Conservation (phyloP, 2,329 filamentous ascomycete genomes). For the Tympanopsis confertula region DNA sequence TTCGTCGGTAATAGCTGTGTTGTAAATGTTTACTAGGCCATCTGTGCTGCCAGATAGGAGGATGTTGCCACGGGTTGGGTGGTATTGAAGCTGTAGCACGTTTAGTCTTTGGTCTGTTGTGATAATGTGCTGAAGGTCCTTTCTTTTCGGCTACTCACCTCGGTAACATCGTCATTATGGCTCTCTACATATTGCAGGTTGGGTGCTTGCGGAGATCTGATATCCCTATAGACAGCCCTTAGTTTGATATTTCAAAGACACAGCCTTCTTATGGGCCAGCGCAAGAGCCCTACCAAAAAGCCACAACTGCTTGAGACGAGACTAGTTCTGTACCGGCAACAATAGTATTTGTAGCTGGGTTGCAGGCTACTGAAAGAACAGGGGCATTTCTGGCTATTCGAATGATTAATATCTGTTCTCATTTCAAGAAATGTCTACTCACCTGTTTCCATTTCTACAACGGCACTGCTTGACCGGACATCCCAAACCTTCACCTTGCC, state of each 20-base stretch:
- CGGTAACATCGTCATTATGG: constrained; percentile 47
- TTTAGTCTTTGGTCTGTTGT: too few relatives aligned
- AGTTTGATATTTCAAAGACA: constrained; percentile 3
- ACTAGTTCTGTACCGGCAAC: constrained; percentile 43
- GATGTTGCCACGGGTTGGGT: constrained; percentile 35
- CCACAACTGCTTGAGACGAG: constrained; percentile 24
- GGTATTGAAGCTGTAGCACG: constrained; percentile 31
- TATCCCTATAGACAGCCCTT: constrained; percentile 22
- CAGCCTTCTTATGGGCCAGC: not conserved
- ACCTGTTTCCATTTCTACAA: constrained; percentile 1
- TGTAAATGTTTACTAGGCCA: constrained; percentile 49
- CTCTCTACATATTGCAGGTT: constrained; percentile 28
- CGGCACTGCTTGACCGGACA: not conserved
- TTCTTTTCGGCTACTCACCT: constrained; percentile 25
- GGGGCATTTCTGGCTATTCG: constrained; percentile 32
- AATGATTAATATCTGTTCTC: too few relatives aligned
- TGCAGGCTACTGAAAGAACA: constrained; percentile 38
- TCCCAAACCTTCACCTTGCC: constrained; percentile 1
- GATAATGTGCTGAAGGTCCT: too few relatives aligned
- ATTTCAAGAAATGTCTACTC: not conserved
- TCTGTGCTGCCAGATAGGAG: constrained; percentile 52
- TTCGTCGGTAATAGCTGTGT: constrained; percentile 41
- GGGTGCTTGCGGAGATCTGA: constrained; percentile 19
- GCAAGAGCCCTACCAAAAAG: constrained; percentile 26
- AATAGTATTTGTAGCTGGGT: constrained; percentile 28